Evolutionary conservation across 345 rosid species (phyloP), one percentile per base, ranked within the genome.

Genomic region (Theobroma cacao): DNA sequence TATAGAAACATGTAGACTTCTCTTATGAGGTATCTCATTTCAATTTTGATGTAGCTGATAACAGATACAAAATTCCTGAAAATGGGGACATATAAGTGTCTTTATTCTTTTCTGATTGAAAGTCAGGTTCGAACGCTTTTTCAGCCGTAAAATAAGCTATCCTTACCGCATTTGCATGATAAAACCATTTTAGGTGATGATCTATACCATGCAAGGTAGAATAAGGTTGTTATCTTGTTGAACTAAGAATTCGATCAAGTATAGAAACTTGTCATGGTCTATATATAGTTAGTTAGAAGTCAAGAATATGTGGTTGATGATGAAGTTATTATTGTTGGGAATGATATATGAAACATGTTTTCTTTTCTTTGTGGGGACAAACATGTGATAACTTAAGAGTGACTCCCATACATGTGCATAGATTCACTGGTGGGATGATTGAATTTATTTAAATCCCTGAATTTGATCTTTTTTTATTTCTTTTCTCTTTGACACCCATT

Each of bases 1-100:
- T 4, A 47, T 30, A 14, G n/a, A 30, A 28, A 70, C 38, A 47
- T 9, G 97, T 96, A 38, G 99, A 96, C 86, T 96, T 96, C 86
- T 92, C 98, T 58, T 96, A 96, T 72, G 98, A 96, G 98, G 98
- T 93, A 89, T 72, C n/a, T 52, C 38, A 30, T 75, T 22, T 47
- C 26, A 20, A 50, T 33, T n/a, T 50, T 72, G 45, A 50, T 72
- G 15, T 20, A 50, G 43, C 41, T 50, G 17, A 71, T 48, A 48
- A 43, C 12, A 18, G 7, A 71, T 12, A 31, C 13, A 68, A 69
- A 26, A 30, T 0, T 30, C 20, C 62, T 20, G 26, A 45, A 28
- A 30, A 52, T 52, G 52, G 58, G 18, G 22, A 52, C 52, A 33
- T 4, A 52, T 72, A 20, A 20, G 28, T 50, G 75, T 28, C 75